phyloP scores from a whole-genome alignment of 768 basidiomycete species.

The Clitopilus hobsonii region DNA sequence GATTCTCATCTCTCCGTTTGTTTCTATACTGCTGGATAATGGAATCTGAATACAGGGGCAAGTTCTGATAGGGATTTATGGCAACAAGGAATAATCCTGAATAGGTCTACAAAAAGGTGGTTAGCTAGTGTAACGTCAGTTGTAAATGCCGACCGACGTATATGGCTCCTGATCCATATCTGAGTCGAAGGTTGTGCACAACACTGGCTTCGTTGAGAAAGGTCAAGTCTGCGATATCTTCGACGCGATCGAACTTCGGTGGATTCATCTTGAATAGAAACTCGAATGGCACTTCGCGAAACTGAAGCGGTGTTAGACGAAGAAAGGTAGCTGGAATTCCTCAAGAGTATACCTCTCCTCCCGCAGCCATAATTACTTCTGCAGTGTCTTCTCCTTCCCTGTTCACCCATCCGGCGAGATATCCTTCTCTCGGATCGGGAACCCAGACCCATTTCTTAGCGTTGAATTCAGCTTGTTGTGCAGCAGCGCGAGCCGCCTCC shows the following conservation, averaged over 20 bases:
- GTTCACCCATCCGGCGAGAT: conserved; percentile 91
- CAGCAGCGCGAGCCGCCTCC: conserved; percentile 80
- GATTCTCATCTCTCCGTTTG: conserved; percentile 85
- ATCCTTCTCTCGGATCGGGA: conserved; percentile 88
- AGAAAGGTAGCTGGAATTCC: not conserved
- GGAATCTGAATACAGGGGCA: conserved; percentile 87
- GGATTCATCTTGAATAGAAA: conserved; percentile 95
- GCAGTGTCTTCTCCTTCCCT: conserved; percentile 80
- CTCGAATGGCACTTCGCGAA: conserved; percentile 62
- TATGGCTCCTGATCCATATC: conserved; percentile 89
- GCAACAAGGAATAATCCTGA: conserved; percentile 97
- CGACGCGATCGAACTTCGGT: conserved; percentile 95
- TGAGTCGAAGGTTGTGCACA: conserved; percentile 91
- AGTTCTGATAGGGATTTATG: conserved; percentile 91
- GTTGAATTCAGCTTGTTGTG: conserved; percentile 92
- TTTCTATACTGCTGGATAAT: conserved; percentile 89
- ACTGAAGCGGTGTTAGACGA: conserved; percentile 12
- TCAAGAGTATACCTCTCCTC: conserved; percentile 60
- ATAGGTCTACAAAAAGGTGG: conserved; percentile 59
- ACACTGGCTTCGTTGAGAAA: conserved; percentile 98
- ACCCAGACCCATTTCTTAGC: conserved; percentile 99
- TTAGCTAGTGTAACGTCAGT: conserved; percentile 3
- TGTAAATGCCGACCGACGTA: conserved; percentile 56
- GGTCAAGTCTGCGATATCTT: conserved; percentile 97
- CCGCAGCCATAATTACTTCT: conserved; percentile 80